Conservation (phyloP, 1,284 basidiomycete genomes). For the Cutaneotrichosporon sp. region DNA sequence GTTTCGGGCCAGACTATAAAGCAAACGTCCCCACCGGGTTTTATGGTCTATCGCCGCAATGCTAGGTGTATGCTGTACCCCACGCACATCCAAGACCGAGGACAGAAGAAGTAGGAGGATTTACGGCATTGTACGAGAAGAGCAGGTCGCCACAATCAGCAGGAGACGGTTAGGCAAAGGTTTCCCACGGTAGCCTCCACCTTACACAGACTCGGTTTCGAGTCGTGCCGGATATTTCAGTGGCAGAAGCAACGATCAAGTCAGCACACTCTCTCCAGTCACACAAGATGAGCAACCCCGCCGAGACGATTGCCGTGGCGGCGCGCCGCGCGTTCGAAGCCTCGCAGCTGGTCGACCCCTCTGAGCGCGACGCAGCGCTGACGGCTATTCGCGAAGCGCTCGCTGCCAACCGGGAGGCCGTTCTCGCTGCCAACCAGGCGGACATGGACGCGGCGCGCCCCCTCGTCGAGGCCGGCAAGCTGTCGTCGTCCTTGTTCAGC, state of each 20-base stretch:
- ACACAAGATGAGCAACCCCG: neutral
- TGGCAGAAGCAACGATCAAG: neutral
- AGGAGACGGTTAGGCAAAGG: no score
- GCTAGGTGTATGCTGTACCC: no score
- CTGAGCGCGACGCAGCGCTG: conserved; percentile 67
- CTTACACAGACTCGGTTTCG: neutral
- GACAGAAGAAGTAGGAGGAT: no score
- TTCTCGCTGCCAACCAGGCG: conserved; percentile 70
- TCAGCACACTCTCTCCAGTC: conserved; percentile 1
- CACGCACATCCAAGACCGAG: no score
- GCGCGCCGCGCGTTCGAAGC: conserved; percentile 78
- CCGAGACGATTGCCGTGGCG: conserved; percentile 56
- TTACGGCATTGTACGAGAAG: no score
- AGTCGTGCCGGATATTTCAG: no score
- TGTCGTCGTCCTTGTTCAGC: conserved; percentile 74
- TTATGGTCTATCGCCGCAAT: no score
- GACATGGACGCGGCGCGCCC: conserved; percentile 73
- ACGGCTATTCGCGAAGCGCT: conserved; percentile 64
- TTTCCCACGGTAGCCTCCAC: no score
- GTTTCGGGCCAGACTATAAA: no score
- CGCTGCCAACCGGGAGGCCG: conserved; percentile 58
- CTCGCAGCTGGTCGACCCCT: conserved; percentile 68
- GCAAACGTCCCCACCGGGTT: no score
- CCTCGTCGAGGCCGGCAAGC: conserved; percentile 74
- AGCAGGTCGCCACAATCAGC: no score